Percentiles rank a stretch among this genome's conserved stretches.
Evolutionary conservation across 2,329 filamentous ascomycete genomes (phyloP).

Genomic region (Sclerotinia sclerotiorum): DNA sequence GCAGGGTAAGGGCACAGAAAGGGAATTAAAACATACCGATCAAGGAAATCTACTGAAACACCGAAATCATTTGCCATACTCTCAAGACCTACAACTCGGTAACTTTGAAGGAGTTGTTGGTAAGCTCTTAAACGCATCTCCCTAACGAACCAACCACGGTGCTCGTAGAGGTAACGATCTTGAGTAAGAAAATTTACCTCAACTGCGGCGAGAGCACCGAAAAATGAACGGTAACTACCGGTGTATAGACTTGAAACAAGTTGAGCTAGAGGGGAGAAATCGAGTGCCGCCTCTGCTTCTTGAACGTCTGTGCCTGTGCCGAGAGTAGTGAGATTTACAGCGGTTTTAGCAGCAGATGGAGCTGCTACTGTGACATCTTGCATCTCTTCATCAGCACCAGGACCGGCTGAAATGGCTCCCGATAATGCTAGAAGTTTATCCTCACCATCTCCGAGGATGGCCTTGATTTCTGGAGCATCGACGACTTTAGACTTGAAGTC

Average conservation of each 20-base stretch:
- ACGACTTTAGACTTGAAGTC: constrained; percentile 99
- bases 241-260: constrained; percentile 90
- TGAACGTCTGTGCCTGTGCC: constrained; percentile 68
- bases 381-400: constrained; percentile 77
- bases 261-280: constrained; percentile 84
- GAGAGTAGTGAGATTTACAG: constrained; percentile 85
- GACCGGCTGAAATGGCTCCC: constrained; percentile 77
- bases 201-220: constrained; percentile 81
- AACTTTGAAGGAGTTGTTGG: constrained; percentile 95
- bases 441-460: constrained; percentile 85
- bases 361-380: constrained; percentile 58
- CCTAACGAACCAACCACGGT: constrained; percentile 94
- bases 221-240: constrained; percentile 93
- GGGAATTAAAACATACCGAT: constrained; percentile 63
- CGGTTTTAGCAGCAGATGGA: constrained; percentile 58
- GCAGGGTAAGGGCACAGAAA: constrained; percentile 10
- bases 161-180: constrained; percentile 93
- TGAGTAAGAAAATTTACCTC: constrained; percentile 93
- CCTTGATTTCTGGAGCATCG: constrained; percentile 96
- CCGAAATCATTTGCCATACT: constrained; percentile 98
- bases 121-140: constrained; percentile 98
- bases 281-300: constrained; percentile 77
- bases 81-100: constrained; percentile 92
- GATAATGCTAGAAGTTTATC: constrained; percentile 83
- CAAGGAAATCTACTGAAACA: constrained; percentile 92